phyloP scores from a whole-genome alignment of 208 protist species.

The Borovskyia barvae region DNA sequence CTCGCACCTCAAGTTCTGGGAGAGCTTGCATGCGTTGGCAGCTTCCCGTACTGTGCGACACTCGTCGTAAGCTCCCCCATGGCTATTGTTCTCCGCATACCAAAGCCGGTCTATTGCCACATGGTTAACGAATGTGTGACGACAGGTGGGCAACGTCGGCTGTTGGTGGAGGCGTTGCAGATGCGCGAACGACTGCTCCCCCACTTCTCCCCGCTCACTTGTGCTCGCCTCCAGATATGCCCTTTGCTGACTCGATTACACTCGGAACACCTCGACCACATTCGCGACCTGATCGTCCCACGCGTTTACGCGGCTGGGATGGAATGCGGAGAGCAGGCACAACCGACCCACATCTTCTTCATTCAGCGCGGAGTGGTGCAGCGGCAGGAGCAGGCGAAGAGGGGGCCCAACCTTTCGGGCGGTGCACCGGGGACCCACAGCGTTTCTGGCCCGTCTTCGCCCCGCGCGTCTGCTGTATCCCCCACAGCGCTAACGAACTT shows the following conservation, averaged over 20 bases:
- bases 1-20: conserved; percentile 57
- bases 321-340: conserved; percentile 47
- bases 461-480: conserved; percentile 3
- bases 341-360: conserved; percentile 70
- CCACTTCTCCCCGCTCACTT: conserved; percentile 58
- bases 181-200: conserved; percentile 60
- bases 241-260: conserved; percentile 52
- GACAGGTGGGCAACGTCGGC: conserved; percentile 30
- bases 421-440: not conserved
- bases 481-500: conserved; percentile 1
- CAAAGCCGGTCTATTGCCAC: conserved; percentile 41
- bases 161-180: conserved; percentile 46
- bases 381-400: conserved; percentile 40
- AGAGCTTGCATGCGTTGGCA: conserved; percentile 59
- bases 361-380: conserved; percentile 71
- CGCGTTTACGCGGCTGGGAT: conserved; percentile 65
- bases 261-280: conserved; percentile 44
- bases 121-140: conserved; percentile 35
- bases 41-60: conserved; percentile 47
- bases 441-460: conserved; percentile 6
- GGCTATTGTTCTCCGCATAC: conserved; percentile 40
- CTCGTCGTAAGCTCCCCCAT: conserved; percentile 42
- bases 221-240: conserved; percentile 57
- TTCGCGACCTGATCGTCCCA: conserved; percentile 60
- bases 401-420: conserved; percentile 5